Conservation (phyloP, 805 yeast genomes). For the Wickerhamomyces alni region DNA sequence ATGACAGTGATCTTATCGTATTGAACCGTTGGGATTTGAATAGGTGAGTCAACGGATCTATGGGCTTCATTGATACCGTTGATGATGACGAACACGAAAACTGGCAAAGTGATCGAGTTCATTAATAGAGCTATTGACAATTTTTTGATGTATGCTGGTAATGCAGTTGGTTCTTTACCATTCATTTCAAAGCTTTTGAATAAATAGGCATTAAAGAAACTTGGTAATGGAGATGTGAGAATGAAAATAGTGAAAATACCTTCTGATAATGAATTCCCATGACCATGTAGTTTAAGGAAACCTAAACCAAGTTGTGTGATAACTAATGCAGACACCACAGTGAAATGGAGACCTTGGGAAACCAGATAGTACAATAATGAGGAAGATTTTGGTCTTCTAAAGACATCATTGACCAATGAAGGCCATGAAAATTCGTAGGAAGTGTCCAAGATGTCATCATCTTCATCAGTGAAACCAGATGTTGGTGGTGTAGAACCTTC, state of each 20-base stretch:
- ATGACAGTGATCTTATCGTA: constrained; percentile 4
- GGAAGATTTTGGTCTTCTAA: constrained; percentile 14
- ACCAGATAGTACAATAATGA: constrained; percentile 11
- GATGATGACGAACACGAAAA: constrained; percentile 6
- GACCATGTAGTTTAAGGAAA: constrained; percentile 11
- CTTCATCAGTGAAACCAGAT: background rate
- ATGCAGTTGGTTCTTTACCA: background rate
- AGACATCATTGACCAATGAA: constrained; percentile 18
- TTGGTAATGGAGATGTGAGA: constrained; percentile 13
- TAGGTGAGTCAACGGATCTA: constrained; percentile 20
- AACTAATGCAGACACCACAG: constrained; percentile 6
- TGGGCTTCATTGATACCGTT: constrained; percentile 13
- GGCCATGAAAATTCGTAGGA: constrained; percentile 23
- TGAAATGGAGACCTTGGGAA: constrained; percentile 16
- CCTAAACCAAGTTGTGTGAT: constrained; percentile 6
- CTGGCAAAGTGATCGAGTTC: constrained; percentile 19
- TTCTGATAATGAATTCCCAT: constrained; percentile 7
- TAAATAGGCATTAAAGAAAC: constrained; percentile 14
- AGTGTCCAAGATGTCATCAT: constrained; percentile 11
- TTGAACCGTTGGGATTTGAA: constrained; percentile 6
- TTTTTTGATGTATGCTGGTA: constrained; percentile 2
- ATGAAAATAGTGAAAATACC: constrained; percentile 5
- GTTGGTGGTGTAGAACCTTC: background rate
- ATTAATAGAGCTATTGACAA: constrained; percentile 3
- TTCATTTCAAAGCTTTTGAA: constrained; percentile 11